A percentile compares a stretch with the other conserved stretches of the same genome.
These are phyloP conservation scores for Fraxinus latifolia DNA, from an alignment of 305 asterid species.

Conservation along the genomic window DNA sequence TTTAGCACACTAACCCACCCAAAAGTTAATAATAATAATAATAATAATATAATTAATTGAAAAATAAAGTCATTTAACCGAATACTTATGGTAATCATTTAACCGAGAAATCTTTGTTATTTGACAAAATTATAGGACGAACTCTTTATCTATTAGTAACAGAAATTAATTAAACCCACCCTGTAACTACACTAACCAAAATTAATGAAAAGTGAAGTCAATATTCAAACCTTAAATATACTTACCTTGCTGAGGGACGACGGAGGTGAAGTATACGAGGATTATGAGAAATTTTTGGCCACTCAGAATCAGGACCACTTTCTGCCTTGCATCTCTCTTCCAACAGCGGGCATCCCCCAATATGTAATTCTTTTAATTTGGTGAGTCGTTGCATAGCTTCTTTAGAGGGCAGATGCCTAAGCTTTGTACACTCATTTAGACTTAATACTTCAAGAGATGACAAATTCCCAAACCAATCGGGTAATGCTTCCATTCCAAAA, in stretches of 20 bases:
- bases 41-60: too few relatives aligned
- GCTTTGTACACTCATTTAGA: not conserved
- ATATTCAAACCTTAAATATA: not conserved
- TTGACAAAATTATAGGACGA: not conserved
- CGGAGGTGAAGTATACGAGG: too few relatives aligned
- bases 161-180: too few relatives aligned
- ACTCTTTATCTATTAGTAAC: not conserved
- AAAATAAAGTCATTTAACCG: too few relatives aligned
- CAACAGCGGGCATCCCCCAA: not conserved
- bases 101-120: too few relatives aligned
- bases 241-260: too few relatives aligned
- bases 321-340: not conserved
- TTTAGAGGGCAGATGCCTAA: not conserved
- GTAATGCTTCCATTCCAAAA: slow-evolving; percentile 19
- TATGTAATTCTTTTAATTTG: not conserved
- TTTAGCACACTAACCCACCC: too few relatives aligned
- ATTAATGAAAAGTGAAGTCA: too few relatives aligned
- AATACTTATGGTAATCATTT: too few relatives aligned
- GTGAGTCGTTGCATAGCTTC: not conserved
- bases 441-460: not conserved
- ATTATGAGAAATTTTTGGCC: not conserved
- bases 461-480: slow-evolving; percentile 23
- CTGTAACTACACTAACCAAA: too few relatives aligned
- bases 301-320: not conserved
- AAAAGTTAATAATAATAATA: too few relatives aligned